Conservation (phyloP, 768 basidiomycete species). For the Naganishia vaughanmartiniae region DNA sequence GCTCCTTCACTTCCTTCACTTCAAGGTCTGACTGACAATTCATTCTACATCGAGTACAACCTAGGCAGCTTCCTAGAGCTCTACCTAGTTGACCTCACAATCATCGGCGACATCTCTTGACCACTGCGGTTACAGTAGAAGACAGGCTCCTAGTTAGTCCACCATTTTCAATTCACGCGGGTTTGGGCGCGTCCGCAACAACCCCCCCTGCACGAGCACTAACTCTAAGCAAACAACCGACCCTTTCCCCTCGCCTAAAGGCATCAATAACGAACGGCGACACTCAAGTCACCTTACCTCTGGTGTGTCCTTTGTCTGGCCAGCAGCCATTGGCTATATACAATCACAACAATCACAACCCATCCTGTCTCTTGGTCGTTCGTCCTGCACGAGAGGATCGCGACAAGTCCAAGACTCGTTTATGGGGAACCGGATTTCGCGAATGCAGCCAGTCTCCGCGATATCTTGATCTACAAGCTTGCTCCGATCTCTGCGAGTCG, state of each 20-base stretch:
- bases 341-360: not conserved
- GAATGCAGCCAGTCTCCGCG: constrained; percentile 20
- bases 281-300: not conserved
- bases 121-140: not conserved
- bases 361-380: not conserved
- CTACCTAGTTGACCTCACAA: not conserved
- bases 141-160: not conserved
- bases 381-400: not conserved
- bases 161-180: not conserved
- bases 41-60: no score
- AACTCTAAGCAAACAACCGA: not conserved
- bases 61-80: no score
- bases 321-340: not conserved
- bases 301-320: not conserved
- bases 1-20: no score
- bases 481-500: not conserved
- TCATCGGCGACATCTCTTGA: not conserved
- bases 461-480: not conserved
- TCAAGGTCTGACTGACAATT: no score
- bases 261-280: not conserved
- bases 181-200: not conserved
- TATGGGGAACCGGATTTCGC: constrained; percentile 16
- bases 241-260: not conserved
- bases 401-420: not conserved
- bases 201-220: not conserved